Evolutionary conservation across 2,329 filamentous ascomycete species (phyloP).

Genomic region (Penicillium psychrosexuale): DNA sequence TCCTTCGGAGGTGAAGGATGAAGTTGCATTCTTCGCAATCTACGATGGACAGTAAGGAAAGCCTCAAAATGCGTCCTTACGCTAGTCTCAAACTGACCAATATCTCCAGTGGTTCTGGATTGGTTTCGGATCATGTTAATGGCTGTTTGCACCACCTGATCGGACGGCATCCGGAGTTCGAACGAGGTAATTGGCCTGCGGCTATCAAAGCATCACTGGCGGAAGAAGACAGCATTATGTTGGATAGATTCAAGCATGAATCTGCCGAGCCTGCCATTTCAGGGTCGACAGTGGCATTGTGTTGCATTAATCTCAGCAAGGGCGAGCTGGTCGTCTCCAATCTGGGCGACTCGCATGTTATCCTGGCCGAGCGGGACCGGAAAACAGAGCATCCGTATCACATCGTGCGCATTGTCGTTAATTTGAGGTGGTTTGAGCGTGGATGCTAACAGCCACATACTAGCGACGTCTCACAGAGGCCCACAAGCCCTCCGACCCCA

Average conservation of each 20-base stretch:
- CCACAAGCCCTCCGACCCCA: conserved; percentile 32
- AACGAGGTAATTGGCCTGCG: conserved; percentile 27
- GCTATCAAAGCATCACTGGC: conserved; percentile 32
- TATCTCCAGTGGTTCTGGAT: conserved; percentile 28
- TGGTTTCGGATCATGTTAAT: conserved; percentile 34
- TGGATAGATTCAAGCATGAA: conserved; percentile 27
- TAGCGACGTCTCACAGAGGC: conserved; percentile 34
- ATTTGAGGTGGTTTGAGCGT: neutral
- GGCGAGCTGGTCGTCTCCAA: conserved; percentile 35
- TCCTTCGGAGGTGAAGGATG: conserved; percentile 25
- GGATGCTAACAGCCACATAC: neutral
- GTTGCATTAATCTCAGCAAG: conserved; percentile 32
- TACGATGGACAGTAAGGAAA: conserved; percentile 38
- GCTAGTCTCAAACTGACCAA: neutral
- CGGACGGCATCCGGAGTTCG: conserved; percentile 29
- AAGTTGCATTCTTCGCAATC: conserved; percentile 33
- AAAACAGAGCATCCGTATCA: conserved; percentile 26
- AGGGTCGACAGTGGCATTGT: conserved; percentile 36
- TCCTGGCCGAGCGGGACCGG: conserved; percentile 32
- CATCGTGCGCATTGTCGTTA: conserved; percentile 14
- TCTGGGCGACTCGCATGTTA: conserved; percentile 37
- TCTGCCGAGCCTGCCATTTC: conserved; percentile 27
- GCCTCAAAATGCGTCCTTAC: neutral
- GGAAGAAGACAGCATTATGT: conserved; percentile 30
- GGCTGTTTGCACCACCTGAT: conserved; percentile 28